Evolutionary conservation across 805 yeast species (phyloP).

Genomic region (Nakazawaea ernobii): DNA sequence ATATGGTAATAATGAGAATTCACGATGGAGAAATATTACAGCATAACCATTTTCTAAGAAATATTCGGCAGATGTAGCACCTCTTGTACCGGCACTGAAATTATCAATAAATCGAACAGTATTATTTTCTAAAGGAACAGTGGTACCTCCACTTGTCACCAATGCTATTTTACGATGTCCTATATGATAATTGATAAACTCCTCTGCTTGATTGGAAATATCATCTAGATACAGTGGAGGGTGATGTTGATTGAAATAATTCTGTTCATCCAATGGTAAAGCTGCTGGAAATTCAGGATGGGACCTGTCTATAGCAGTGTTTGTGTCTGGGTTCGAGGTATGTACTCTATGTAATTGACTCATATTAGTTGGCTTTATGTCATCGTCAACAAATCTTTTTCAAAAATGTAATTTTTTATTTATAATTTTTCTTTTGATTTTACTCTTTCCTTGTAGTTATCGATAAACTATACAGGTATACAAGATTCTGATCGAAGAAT

Average conservation of each 20-base stretch:
- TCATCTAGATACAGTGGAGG: constrained; percentile 72
- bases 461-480: neutral
- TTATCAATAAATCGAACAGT: constrained; percentile 96
- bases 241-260: constrained; percentile 64
- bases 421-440: too few species aligned
- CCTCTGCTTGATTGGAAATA: constrained; percentile 48
- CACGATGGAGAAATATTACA: constrained; percentile 88
- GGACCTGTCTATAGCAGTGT: constrained; percentile 72
- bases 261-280: constrained; percentile 60
- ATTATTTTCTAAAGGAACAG: constrained; percentile 94
- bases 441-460: neutral
- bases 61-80: constrained; percentile 93
- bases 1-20: constrained; percentile 86
- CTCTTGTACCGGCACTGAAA: constrained; percentile 96
- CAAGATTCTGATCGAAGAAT: neutral
- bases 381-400: too few species aligned
- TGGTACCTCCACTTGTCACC: constrained; percentile 96
- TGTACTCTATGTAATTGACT: constrained; percentile 26
- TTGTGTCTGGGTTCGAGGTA: constrained; percentile 67
- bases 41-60: constrained; percentile 83
- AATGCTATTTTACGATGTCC: constrained; percentile 56
- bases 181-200: constrained; percentile 56
- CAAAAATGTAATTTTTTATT: neutral
- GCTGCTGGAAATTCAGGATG: constrained; percentile 80
- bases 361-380: neutral